Base-by-base conservation (phyloP, 371 early-diverging fungal genomes). In the Mucor plumbeus region DNA sequence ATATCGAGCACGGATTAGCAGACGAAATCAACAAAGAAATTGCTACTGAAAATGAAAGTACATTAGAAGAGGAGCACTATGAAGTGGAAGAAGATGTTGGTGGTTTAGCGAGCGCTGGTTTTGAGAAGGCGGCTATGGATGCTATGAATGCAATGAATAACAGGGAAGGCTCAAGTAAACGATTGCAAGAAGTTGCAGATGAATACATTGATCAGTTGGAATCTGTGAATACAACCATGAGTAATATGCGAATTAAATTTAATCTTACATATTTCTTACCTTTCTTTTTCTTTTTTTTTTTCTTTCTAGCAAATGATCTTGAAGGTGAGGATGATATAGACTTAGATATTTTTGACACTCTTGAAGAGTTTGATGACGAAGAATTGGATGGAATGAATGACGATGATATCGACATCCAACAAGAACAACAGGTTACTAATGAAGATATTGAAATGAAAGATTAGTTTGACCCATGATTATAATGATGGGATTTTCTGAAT, bases 21-120 rank as follows among this genome's bases (percentile, higher is more conserved):
- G 74, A 74, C 31, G 67, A 67, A 10, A 60, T 76, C 3, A 60
- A 40, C 7, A 73, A 71, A 33, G 78, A 75, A 50, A 72, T 67
- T 15, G 21, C 15, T 19, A 31, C 33, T 13, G 38, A 15, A 9
- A 39, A 55, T 31, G 41, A 59, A 0, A 38, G 14, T 9, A 31
- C 21, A 1, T 11, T 17, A 8, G 60, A 38, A 4, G 72, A 60
- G 1, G 69, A 70, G 5, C 67, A 61, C 6, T 59, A 64, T 13
- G 58, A 55, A n/a, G 64, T 65, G 6, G 68, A 43, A 9, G 64
- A 55, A 4, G 41, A 55, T 34, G 19, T 6, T 11, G 40, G 34
- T 47, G 11, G 4, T 2, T 34, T n/a, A 26, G 9, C 50, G 35
- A 33, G 0, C 7, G 33, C 6, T 7, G 59, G 7, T 11, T 5